Base-by-base conservation (phyloP, 1,139 yeast species). In the Geotrichum carabidarum region DNA sequence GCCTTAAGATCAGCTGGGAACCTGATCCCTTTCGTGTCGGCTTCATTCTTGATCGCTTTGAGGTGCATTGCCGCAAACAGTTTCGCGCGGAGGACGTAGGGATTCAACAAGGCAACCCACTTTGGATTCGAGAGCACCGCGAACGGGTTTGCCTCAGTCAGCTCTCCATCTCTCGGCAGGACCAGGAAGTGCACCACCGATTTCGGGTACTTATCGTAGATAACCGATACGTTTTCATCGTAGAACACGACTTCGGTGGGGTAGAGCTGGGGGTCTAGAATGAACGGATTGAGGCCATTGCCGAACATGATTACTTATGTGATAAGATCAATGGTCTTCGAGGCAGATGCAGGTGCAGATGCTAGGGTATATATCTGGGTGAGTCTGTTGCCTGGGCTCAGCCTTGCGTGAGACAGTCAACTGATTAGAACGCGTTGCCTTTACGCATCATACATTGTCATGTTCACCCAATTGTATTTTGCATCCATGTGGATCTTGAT, bases 161-260 rank as follows among this genome's bases (percentile, higher is more conserved):
- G 60, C 6, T 61, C 49, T 0, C 58, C 56, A 51, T 74, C 71
- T 56, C 83, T 71, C 1, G 94, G 91, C 34, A 87, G 68, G 1
- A 87, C 72, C 50, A 87, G 70, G 58, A 77, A 76, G 65, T 87
- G 95, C 30, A 80, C 71, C 14, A 71, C 62, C 0, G 91, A 72
- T 65, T 87, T 87, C 14, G 93, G 89, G 64, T 72, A 87, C 48
- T 67, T 67, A 65, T 87, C 95, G 48, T 70, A 69, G 18, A 87
- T 72, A 1, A 86, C 79, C 3, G 50, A 27, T 1, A 82, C 78
- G 9, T 76, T 83, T 27, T 78, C 68, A 0, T 77, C 78, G 59
- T 66, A 79, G 1, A 83, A 59, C 15, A 62, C 63, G 2, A 68
- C 69, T 0, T 59, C 57, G 0, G 64, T 63, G 0, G 63, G 50